Evolutionary conservation across 2,329 filamentous ascomycete genomes (phyloP).

Genomic region (Lasiodiplodia citricola): DNA sequence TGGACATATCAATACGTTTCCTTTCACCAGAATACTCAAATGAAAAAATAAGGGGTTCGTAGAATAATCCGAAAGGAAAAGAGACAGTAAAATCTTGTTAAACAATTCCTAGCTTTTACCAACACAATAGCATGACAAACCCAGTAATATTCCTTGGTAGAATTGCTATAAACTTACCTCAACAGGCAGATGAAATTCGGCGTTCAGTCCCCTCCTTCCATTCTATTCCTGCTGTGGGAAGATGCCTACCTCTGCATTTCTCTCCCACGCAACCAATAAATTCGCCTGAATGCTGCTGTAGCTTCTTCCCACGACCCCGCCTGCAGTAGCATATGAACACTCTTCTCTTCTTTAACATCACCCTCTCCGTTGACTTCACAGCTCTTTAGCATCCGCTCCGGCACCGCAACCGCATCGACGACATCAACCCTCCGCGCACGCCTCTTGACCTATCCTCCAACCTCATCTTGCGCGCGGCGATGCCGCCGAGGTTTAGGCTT

Average conservation of each 20-base stretch:
- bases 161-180: background rate
- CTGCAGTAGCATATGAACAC: constrained; percentile 58
- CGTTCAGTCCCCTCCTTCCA: constrained; percentile 48
- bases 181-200: constrained; percentile 44
- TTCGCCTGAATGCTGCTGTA: constrained; percentile 55
- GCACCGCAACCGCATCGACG: constrained; percentile 58
- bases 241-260: constrained; percentile 43
- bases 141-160: background rate
- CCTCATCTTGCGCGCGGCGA: constrained; percentile 63
- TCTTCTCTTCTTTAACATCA: constrained; percentile 52
- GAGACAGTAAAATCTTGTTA: background rate
- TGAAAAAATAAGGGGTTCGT: no score
- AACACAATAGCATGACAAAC: background rate
- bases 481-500: constrained; percentile 62
- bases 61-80: no score
- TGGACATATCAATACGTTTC: background rate
- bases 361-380: constrained; percentile 52
- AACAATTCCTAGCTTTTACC: background rate
- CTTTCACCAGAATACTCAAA: background rate
- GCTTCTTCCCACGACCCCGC: constrained; percentile 62
- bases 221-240: background rate
- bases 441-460: constrained; percentile 61
- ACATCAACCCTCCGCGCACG: constrained; percentile 55
- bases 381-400: constrained; percentile 46
- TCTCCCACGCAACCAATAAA: constrained; percentile 60